Conservation (phyloP, 1,284 basidiomycete species). For the Moesziomyces globuligerus region DNA sequence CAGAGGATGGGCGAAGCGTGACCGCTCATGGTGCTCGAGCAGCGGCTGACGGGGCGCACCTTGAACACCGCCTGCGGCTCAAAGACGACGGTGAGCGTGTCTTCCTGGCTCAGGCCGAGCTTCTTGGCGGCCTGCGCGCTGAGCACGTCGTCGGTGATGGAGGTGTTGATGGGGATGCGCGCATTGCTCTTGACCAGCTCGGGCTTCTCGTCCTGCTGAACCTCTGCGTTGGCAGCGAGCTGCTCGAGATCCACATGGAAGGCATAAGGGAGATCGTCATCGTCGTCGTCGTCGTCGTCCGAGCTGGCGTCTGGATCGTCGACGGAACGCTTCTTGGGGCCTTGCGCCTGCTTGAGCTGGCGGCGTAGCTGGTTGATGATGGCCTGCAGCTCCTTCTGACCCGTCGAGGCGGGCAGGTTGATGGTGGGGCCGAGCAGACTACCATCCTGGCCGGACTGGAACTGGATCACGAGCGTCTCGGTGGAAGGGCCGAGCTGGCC, state of each 20-base stretch:
- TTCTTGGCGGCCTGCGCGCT: constrained; percentile 50
- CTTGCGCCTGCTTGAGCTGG: constrained; percentile 43
- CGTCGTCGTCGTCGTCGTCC: constrained; percentile 58
- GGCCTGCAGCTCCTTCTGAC: constrained; percentile 58
- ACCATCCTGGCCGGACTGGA: constrained; percentile 60
- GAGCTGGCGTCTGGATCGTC: constrained; percentile 41
- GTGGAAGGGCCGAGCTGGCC: constrained; percentile 58
- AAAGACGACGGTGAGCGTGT: constrained; percentile 63
- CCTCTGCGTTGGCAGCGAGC: constrained; percentile 20
- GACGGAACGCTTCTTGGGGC: constrained; percentile 27
- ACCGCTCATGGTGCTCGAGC: constrained; percentile 84
- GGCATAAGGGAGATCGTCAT: constrained; percentile 64
- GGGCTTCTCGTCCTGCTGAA: constrained; percentile 10
- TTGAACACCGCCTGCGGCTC: constrained; percentile 92
- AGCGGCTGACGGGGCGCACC: constrained; percentile 90
- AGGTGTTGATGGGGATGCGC: constrained; percentile 56
- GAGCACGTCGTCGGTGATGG: constrained; percentile 58
- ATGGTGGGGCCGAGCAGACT: constrained; percentile 59
- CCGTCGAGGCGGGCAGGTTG: constrained; percentile 59
- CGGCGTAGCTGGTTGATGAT: constrained; percentile 62
- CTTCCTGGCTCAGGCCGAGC: constrained; percentile 63
- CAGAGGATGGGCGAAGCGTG: constrained; percentile 94
- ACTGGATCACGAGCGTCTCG: constrained; percentile 62
- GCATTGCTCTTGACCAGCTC: constrained; percentile 49
- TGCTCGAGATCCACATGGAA: constrained; percentile 61